These are phyloP conservation scores for Epichloe baconii DNA, from an alignment of 2,329 filamentous ascomycete genomes.

Conservation along the genomic window DNA sequence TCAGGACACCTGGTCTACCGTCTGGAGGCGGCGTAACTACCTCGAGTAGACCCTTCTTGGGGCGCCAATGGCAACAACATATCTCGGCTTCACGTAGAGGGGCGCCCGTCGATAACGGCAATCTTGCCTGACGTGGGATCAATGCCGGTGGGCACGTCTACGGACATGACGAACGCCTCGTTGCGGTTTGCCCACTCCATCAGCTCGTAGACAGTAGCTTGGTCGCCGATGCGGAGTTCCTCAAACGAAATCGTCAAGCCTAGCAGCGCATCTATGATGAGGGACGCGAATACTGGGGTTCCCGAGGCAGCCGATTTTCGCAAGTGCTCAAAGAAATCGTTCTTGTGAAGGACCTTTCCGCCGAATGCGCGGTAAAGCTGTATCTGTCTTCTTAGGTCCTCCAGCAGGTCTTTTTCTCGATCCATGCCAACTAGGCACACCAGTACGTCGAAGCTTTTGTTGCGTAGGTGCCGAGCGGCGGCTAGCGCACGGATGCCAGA, in stretches of 20 bases:
- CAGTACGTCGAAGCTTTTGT: constrained; percentile 68
- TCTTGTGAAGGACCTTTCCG: constrained; percentile 53
- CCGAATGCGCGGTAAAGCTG: constrained; percentile 75
- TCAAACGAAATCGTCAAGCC: constrained; percentile 82
- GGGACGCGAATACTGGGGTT: constrained; percentile 47
- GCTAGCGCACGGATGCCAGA: constrained; percentile 75
- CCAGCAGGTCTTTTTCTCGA: constrained; percentile 66
- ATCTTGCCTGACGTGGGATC: constrained; percentile 63
- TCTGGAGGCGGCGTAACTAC: constrained; percentile 47
- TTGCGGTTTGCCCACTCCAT: constrained; percentile 90
- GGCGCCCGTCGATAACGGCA: constrained; percentile 59
- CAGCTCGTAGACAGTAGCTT: constrained; percentile 73
- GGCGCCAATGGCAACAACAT: constrained; percentile 73
- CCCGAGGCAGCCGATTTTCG: constrained; percentile 29
- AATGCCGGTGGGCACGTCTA: constrained; percentile 86
- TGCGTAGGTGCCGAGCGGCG: constrained; percentile 74
- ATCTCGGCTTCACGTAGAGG: constrained; percentile 69
- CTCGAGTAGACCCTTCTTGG: constrained; percentile 71
- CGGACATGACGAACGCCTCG: constrained; percentile 66
- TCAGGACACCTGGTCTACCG: constrained; percentile 19
- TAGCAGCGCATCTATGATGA: constrained; percentile 81
- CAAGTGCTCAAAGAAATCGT: constrained; percentile 47
- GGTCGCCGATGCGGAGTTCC: constrained; percentile 69
- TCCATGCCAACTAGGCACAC: constrained; percentile 78
- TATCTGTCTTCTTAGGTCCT: constrained; percentile 68